Evolutionary conservation across 139 green algal genomes (phyloP).

Genomic region (Ettlia oleoabundans): DNA sequence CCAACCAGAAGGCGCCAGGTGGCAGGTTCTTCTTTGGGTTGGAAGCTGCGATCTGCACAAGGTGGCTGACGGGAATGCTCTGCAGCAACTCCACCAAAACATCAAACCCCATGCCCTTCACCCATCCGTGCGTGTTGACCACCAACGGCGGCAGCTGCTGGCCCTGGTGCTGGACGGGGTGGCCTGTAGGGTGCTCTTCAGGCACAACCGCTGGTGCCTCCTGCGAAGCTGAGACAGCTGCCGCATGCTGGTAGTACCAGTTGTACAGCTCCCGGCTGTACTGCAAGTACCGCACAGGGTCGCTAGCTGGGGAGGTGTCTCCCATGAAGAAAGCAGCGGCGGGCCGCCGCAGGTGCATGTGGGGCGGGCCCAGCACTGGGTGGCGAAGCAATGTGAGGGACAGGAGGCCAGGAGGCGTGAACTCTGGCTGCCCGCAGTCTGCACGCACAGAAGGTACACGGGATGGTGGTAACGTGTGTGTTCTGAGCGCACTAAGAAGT

Average conservation of each 20-base stretch:
- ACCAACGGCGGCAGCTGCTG: conserved; percentile 64
- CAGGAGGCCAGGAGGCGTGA: conserved; percentile 80
- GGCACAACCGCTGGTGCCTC: too few species aligned
- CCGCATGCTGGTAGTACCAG: conserved; percentile 44
- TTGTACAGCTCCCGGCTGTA: conserved; percentile 61
- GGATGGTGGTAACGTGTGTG: too few species aligned
- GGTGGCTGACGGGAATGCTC: conserved; percentile 56
- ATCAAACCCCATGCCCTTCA: conserved; percentile 81
- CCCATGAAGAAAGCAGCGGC: conserved; percentile 65
- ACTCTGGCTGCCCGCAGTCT: conserved; percentile 90
- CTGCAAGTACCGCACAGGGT: conserved; percentile 71
- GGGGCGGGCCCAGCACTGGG: conserved; percentile 72
- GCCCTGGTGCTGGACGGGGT: conserved; percentile 22
- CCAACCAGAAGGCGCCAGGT: conserved; percentile 54
- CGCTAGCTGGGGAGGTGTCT: conserved; percentile 67
- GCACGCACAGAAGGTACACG: background rate
- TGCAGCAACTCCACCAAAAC: conserved; percentile 65
- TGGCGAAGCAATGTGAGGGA: conserved; percentile 66
- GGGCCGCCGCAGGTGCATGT: conserved; percentile 59
- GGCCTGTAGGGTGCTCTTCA: too few species aligned
- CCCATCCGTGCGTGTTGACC: conserved; percentile 89
- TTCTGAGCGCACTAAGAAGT: too few species aligned
- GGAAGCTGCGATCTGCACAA: conserved; percentile 54
- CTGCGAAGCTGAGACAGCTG: too few species aligned
- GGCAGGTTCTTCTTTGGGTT: conserved; percentile 72